Percentiles rank a stretch among this genome's conserved stretches.
These are phyloP conservation scores for Laguncularia racemosa DNA, from an alignment of 345 rosid genomes.

Conservation along the genomic window DNA sequence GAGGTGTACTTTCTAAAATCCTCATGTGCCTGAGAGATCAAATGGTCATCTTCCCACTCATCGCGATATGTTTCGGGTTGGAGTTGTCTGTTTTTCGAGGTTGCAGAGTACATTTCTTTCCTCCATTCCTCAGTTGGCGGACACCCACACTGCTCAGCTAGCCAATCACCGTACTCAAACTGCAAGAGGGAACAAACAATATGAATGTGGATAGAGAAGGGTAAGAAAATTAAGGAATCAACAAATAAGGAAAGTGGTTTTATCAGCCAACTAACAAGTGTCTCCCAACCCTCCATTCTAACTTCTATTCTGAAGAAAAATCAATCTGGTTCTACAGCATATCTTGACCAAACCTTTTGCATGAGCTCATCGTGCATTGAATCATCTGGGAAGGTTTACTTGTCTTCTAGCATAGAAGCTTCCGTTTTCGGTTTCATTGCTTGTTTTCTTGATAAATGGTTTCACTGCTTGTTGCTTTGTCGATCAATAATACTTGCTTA, in stretches of 20 bases:
- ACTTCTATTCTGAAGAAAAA: no score
- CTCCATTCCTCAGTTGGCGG: constrained; percentile 47
- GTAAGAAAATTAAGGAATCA: not conserved
- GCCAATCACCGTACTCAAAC: constrained; percentile 55
- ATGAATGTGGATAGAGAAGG: no score
- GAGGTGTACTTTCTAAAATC: constrained; percentile 31
- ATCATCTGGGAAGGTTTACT: no score
- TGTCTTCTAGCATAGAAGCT: no score
- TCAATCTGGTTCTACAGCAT: no score
- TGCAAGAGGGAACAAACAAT: constrained; percentile 13
- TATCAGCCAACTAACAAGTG: no score
- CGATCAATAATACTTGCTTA: no score
- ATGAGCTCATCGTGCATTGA: no score
- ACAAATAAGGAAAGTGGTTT: not conserved
- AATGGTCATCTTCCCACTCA: constrained; percentile 53
- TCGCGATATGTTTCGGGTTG: constrained; percentile 46
- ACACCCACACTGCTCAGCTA: constrained; percentile 36
- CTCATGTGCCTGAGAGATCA: constrained; percentile 36
- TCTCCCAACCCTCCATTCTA: not conserved
- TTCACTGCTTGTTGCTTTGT: no score
- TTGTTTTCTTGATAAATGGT: no score
- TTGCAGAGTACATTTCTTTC: constrained; percentile 25
- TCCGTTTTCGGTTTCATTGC: no score
- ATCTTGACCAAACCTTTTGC: no score
- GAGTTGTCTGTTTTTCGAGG: not conserved